phyloP scores from a whole-genome alignment of 176 grass and related monocot species.

The Aegilops umbellulata region DNA sequence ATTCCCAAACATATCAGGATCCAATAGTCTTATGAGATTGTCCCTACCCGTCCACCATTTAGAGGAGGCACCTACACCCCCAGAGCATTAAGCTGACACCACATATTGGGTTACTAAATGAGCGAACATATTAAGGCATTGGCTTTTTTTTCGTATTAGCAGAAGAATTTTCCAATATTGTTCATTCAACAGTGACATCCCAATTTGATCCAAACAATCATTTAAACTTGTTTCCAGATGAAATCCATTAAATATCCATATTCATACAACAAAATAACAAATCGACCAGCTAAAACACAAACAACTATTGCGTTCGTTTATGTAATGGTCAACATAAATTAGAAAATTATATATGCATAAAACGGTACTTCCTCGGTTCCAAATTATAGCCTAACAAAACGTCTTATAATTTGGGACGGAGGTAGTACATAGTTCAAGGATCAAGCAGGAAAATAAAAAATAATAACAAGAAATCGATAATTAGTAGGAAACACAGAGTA shows the following conservation, averaged over 20 bases:
- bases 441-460: not conserved
- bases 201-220: not conserved
- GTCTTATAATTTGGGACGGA: too few relatives aligned
- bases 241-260: conserved; percentile 4
- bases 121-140: not conserved
- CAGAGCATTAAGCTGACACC: conserved; percentile 20
- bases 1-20: conserved; percentile 15
- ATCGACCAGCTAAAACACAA: not conserved
- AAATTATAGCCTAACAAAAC: too few relatives aligned
- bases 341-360: too few relatives aligned
- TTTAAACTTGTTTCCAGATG: not conserved
- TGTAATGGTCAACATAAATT: too few relatives aligned
- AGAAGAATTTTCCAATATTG: conserved; percentile 18
- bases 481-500: not conserved
- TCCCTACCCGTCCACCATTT: conserved; percentile 16
- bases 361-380: too few relatives aligned
- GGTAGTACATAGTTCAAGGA: not conserved
- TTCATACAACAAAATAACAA: not conserved
- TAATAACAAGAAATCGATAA: conserved; percentile 3
- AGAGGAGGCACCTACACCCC: conserved; percentile 1
- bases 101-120: conserved; percentile 1
- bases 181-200: not conserved
- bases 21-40: not conserved
- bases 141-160: not conserved
- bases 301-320: not conserved